These are phyloP conservation scores for Mangifera indica DNA, from an alignment of 345 rosid genomes.

Conservation along the genomic window DNA sequence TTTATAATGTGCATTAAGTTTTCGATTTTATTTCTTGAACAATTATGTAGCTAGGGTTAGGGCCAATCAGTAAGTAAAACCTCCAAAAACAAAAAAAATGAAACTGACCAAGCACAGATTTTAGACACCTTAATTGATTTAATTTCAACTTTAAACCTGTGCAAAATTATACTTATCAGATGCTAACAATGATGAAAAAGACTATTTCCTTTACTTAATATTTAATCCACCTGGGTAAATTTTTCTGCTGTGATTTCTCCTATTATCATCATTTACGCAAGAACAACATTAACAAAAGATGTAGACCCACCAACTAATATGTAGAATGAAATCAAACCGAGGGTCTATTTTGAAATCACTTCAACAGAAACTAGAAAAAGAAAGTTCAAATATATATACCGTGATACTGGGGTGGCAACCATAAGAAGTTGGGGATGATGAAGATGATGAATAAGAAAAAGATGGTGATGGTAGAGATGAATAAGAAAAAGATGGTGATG, in stretches of 20 bases:
- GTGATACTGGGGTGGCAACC: slow-evolving; percentile 55
- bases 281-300: slow-evolving; percentile 10
- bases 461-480: slow-evolving; percentile 47
- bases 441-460: slow-evolving; percentile 46
- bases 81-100: neutral
- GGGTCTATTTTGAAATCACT: neutral
- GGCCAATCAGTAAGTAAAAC: slow-evolving; percentile 4
- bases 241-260: neutral
- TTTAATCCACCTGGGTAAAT: neutral
- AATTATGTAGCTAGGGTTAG: slow-evolving; percentile 17
- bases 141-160: neutral
- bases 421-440: slow-evolving; percentile 58
- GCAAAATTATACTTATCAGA: slow-evolving; percentile 2
- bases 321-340: neutral
- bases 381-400: slow-evolving; percentile 37
- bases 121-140: neutral
- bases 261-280: slow-evolving; percentile 10
- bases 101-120: neutral
- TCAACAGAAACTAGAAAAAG: neutral
- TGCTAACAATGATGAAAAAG: neutral
- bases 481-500: slow-evolving; percentile 61
- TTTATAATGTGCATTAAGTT: neutral
- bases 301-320: slow-evolving; percentile 12
- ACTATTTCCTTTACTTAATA: neutral
- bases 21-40: neutral